phyloP scores from a whole-genome alignment of 371 early-diverging fungal genomes.

The Basidiobolus heterosporus region DNA sequence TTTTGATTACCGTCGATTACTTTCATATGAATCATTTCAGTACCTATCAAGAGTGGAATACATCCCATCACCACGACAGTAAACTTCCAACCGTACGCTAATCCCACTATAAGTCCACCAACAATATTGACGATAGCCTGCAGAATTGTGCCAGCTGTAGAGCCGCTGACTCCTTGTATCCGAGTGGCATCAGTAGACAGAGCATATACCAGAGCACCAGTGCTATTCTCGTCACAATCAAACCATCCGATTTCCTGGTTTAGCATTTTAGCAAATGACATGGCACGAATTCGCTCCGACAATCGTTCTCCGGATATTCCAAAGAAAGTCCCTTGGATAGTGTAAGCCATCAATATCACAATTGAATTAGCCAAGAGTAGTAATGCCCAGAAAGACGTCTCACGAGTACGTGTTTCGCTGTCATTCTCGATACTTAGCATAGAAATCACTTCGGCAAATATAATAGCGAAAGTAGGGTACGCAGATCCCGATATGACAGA shows the following conservation, averaged over 20 bases:
- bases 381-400: constrained; percentile 55
- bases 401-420: constrained; percentile 1
- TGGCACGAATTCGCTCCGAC: constrained; percentile 36
- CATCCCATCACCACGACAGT: constrained; percentile 38
- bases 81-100: constrained; percentile 46
- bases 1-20: constrained; percentile 31
- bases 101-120: constrained; percentile 25
- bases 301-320: constrained; percentile 33
- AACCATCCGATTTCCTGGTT: constrained; percentile 74
- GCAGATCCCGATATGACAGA: constrained; percentile 9
- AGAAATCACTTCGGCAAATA: constrained; percentile 31
- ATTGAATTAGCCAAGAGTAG: constrained; percentile 49
- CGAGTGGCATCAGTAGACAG: constrained; percentile 61
- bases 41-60: constrained; percentile 27
- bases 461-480: constrained; percentile 27
- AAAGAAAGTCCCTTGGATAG: constrained; percentile 28
- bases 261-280: constrained; percentile 38
- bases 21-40: constrained; percentile 44
- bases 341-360: constrained; percentile 29
- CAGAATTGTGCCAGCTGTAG: constrained; percentile 8
- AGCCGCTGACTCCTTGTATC: constrained; percentile 28
- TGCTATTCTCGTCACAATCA: constrained; percentile 61
- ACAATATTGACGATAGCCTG: constrained; percentile 5
- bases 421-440: constrained; percentile 13
- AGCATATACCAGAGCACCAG: constrained; percentile 64